Evolutionary conservation across 2,329 filamentous ascomycete species (phyloP).

Genomic region (Herpotrichia juniperi): DNA sequence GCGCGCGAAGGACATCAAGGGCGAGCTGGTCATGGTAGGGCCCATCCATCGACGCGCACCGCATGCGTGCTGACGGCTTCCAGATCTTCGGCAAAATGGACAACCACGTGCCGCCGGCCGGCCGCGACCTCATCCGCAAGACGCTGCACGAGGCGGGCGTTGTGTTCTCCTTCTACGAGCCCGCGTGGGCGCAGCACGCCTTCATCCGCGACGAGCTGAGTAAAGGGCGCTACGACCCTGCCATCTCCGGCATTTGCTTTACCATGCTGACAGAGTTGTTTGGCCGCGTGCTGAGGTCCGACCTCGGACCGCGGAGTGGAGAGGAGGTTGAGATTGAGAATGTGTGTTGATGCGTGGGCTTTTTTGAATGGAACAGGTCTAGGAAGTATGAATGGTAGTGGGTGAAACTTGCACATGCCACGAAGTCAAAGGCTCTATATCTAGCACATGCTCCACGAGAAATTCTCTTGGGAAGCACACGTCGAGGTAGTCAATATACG

Average conservation of each 20-base stretch:
- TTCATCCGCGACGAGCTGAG: constrained; percentile 93
- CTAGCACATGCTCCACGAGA: no score
- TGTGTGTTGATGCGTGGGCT: constrained; percentile 59
- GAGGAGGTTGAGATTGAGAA: constrained; percentile 70
- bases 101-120: constrained; percentile 83
- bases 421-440: no score
- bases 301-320: constrained; percentile 73
- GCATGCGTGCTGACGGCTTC: background rate
- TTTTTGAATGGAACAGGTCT: background rate
- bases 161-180: constrained; percentile 83
- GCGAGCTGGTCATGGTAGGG: constrained; percentile 75
- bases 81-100: constrained; percentile 89
- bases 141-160: constrained; percentile 79
- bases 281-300: constrained; percentile 75
- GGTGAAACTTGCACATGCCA: no score
- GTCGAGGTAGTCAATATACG: no score
- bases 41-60: background rate
- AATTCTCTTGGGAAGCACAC: no score
- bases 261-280: constrained; percentile 90
- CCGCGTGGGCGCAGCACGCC: constrained; percentile 92
- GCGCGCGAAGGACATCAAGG: constrained; percentile 70
- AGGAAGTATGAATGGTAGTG: background rate
- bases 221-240: constrained; percentile 93
- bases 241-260: constrained; percentile 85
- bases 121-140: constrained; percentile 81